Conservation (phyloP, 2,329 filamentous ascomycete species). For the Xylariomycetidae sp. region DNA sequence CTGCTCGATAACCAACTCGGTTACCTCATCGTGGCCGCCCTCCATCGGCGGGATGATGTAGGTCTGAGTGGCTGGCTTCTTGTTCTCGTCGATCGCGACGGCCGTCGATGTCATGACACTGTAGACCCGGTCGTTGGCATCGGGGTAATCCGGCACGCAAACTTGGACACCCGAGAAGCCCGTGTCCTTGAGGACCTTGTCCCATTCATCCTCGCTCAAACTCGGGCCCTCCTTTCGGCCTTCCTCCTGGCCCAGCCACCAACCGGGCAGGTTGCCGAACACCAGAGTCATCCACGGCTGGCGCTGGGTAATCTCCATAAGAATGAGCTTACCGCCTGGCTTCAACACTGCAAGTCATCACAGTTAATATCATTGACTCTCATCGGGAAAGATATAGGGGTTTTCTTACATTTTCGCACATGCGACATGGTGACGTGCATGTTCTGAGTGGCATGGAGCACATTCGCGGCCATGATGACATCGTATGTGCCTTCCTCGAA, state of each 20-base stretch:
- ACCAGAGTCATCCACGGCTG: conserved; percentile 2
- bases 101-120: no score
- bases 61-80: no score
- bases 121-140: no score
- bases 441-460: neutral
- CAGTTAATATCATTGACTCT: no score
- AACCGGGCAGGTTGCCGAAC: conserved; percentile 8
- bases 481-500: neutral
- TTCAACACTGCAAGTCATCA: no score
- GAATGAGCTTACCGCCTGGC: conserved; percentile 5
- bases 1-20: no score
- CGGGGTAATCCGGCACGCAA: no score
- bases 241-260: conserved; percentile 9
- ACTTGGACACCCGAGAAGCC: conserved; percentile 8
- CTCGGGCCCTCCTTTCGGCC: conserved; percentile 1
- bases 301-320: conserved; percentile 5
- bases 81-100: no score
- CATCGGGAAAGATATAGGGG: no score
- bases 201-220: conserved; percentile 5
- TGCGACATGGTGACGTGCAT: neutral
- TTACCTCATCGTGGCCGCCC: no score
- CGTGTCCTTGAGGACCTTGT: neutral
- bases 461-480: neutral
- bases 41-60: no score
- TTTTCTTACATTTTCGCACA: no score